phyloP scores from a whole-genome alignment of 306 rosid species.

The Casuarina equisetifolia region DNA sequence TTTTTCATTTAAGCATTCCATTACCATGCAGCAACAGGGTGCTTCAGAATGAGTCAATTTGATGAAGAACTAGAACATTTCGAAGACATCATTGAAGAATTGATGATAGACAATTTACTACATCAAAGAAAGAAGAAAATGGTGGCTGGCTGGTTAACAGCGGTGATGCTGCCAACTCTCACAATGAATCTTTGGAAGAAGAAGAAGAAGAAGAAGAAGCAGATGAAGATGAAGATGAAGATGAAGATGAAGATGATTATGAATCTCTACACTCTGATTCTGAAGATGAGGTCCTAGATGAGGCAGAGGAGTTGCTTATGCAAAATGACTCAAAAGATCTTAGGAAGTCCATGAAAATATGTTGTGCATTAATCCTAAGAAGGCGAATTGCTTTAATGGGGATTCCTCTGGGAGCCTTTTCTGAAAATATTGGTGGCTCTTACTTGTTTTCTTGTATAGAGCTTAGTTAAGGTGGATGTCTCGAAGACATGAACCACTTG shows the following conservation, averaged over 20 bases:
- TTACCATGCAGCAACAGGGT: conserved; percentile 64
- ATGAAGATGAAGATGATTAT: not conserved
- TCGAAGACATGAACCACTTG: too few species aligned
- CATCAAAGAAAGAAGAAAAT: conserved; percentile 32
- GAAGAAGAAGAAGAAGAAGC: conserved; percentile 25
- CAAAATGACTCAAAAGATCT: conserved; percentile 32
- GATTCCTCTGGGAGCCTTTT: too few species aligned
- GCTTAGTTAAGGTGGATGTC: too few species aligned
- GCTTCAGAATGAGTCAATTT: conserved; percentile 63
- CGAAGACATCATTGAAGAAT: conserved; percentile 73
- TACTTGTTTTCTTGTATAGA: too few species aligned
- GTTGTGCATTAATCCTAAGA: too few species aligned
- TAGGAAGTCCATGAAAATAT: conserved; percentile 24
- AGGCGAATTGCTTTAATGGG: too few species aligned
- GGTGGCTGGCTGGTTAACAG: conserved; percentile 25
- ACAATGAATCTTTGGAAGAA: conserved; percentile 56
- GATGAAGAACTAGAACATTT: conserved; percentile 96
- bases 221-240: too few species aligned
- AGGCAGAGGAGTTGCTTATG: conserved; percentile 31
- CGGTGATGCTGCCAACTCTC: conserved; percentile 39
- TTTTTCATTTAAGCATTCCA: not conserved
- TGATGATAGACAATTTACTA: conserved; percentile 43
- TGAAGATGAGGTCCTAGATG: conserved; percentile 66
- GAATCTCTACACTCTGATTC: conserved; percentile 50
- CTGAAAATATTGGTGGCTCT: too few species aligned